Evolutionary conservation across 192 early-diverging fungal genomes (phyloP), one percentile per base, ranked within the genome.

Genomic region (Coemansia sp.): DNA sequence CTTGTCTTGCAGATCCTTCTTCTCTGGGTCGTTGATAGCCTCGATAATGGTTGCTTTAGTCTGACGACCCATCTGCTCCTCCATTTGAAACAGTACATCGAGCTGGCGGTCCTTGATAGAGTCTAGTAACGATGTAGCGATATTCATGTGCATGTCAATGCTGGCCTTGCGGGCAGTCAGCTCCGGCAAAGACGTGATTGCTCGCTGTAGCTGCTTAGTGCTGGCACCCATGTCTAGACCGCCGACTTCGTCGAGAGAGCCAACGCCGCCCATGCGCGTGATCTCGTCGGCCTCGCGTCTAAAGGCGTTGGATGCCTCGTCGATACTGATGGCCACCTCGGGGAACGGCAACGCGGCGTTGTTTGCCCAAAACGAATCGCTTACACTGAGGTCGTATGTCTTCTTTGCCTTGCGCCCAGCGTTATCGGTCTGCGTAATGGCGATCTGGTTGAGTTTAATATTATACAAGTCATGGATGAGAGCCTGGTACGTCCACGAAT

Each of bases 131-230:
- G 87, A 82, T 2, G 96, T 98, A 4, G 97, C 96, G 60, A 98
- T 93, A 73, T 95, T 95, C 94, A 97, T 99, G 73, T 99, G 98
- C 93, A 96, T 97, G 74, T 99, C 98, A 28, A 99, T 82, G 14
- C 91, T 90, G 11, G 91, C 86, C 78, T 99, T 98, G 55, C 95
- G 86, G 16, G 94, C 95, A 19, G 96, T 97, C 63, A 99, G 86
- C 73, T 97, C 94, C 1, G 98, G 98, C 6, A 99, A 80, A n/a
- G 90, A 87, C 4, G 89, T 95, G 52, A 99, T 95, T 5, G 96
- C 96, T 0, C 90, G 87, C 76, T 95, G 92, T 62, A 99, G 87
- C 68, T 92, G 86, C 78, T 95, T 92, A 6, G 96, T 93, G 68
- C 90, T 96, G 44, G 90, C 86, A 14, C 89, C 86, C 72, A 94